Base-by-base conservation (phyloP, 83 land plant species). In the Picea abies region DNA sequence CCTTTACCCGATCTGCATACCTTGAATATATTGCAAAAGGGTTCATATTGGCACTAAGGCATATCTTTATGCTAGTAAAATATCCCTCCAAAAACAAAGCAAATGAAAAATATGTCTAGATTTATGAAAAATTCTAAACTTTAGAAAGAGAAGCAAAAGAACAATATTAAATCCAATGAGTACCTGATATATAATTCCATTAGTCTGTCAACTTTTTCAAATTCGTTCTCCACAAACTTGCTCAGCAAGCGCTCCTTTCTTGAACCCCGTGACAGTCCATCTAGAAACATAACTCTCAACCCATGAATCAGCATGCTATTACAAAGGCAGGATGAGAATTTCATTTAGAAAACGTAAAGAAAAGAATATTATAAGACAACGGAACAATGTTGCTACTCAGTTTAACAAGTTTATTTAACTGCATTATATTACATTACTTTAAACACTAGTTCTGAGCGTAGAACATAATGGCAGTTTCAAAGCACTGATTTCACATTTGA, bases 131-230 rank as follows among this genome's bases (percentile, higher is more conserved):
- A n/a, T n/a, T 78, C 19, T 77, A 26, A 52, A 8, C 5, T 41
- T 10, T 5, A 22, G 49, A 23, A 7, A 78, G 26, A 23, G 52
- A 49, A 60, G 12, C 26, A 78, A 56, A 84, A 65, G 14, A 67
- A 32, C 63, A 32, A 63, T 22, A 35, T 15, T 60, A 12, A 16
- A 56, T 78, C 60, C 71, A 80, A 62, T 58, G 25, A 70, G 39
- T 82, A 97, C 98, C 99, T 94, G 83, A 96, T 80, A 82, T 92
- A 96, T 22, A 96, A 89, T 85, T 97, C 99, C 99, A 96, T 97
- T 60, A 97, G 92, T 26, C 99, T 85, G 76, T 97, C 98, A 68
- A 96, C 92, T 85, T 97, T 97, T 84, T 96, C 99, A 84, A 89
- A 97, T 78, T 97, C 99, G 82, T 89, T 96, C 72, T 97, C 99